A percentile compares a stretch with the other conserved stretches of the same genome.
Conservation (phyloP, 768 basidiomycete species). For the Pleurotus tuoliensis region DNA sequence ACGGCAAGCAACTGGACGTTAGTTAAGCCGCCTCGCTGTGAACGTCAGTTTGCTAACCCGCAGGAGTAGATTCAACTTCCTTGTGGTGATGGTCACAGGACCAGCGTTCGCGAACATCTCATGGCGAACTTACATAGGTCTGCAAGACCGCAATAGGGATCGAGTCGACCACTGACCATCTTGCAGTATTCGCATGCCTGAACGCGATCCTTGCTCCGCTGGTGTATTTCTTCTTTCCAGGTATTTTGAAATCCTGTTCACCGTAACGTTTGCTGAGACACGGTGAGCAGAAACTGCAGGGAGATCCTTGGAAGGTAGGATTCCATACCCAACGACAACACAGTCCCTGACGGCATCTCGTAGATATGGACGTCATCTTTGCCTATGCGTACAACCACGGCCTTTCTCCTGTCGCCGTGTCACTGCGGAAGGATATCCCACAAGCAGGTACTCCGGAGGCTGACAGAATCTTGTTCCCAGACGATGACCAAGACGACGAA, state of each 20-base stretch:
- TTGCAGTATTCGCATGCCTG: conserved; percentile 45
- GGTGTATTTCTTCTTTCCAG: conserved; percentile 57
- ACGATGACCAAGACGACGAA: conserved; percentile 26
- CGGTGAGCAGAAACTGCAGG: conserved; percentile 45
- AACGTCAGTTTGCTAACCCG: neutral
- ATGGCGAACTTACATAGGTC: conserved; percentile 58
- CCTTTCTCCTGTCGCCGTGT: conserved; percentile 32
- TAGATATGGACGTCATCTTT: conserved; percentile 46
- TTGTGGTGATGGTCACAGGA: conserved; percentile 58
- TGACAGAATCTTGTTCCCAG: conserved; percentile 33
- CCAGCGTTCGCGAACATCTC: conserved; percentile 55
- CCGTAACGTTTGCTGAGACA: neutral
- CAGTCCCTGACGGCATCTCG: neutral
- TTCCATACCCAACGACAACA: neutral
- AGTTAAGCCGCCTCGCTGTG: neutral
- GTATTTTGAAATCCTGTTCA: conserved; percentile 10
- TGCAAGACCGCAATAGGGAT: neutral
- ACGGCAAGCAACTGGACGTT: conserved; percentile 44
- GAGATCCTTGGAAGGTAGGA: conserved; percentile 47
- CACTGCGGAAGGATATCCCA: conserved; percentile 28
- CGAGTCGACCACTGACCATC: neutral
- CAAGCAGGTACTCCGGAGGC: conserved; percentile 40
- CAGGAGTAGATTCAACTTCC: conserved; percentile 41
- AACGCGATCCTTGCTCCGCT: conserved; percentile 55
- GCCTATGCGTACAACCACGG: conserved; percentile 40